Evolutionary conservation across 2,329 filamentous ascomycete species (phyloP).

Genomic region (Metarhizium robertsii): DNA sequence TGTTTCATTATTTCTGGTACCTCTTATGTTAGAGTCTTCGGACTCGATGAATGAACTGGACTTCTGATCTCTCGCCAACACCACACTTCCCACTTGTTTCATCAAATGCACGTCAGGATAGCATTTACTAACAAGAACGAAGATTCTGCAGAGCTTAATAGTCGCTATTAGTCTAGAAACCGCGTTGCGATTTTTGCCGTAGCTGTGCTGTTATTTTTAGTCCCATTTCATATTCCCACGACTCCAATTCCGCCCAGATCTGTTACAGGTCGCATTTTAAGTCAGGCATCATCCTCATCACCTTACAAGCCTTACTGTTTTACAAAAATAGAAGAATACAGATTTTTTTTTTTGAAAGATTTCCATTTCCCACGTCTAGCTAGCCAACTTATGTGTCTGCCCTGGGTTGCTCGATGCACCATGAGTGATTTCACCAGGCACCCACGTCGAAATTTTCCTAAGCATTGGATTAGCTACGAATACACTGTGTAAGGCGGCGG

Average conservation of each 20-base stretch:
- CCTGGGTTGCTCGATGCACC: neutral
- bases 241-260: conserved; percentile 2
- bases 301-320: conserved; percentile 8
- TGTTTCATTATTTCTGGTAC: conserved; percentile 76
- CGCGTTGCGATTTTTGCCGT: neutral
- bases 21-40: conserved; percentile 80
- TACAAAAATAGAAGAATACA: conserved; percentile 8
- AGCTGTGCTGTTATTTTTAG: neutral
- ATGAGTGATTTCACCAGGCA: conserved; percentile 56
- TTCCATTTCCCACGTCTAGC: conserved; percentile 6
- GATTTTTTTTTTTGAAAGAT: conserved; percentile 1
- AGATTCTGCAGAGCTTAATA: conserved; percentile 2
- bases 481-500: neutral
- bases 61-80: conserved; percentile 54
- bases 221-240: neutral
- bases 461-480: conserved; percentile 20
- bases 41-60: conserved; percentile 74
- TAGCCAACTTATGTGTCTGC: conserved; percentile 5
- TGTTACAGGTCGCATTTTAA: neutral
- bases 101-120: neutral
- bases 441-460: conserved; percentile 91
- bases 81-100: neutral
- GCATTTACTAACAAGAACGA: conserved; percentile 3
- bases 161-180: neutral
- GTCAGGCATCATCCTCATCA: neutral